Evolutionary conservation across 331 rosid genomes (phyloP).

Genomic region (Phaseolus coccineus): DNA sequence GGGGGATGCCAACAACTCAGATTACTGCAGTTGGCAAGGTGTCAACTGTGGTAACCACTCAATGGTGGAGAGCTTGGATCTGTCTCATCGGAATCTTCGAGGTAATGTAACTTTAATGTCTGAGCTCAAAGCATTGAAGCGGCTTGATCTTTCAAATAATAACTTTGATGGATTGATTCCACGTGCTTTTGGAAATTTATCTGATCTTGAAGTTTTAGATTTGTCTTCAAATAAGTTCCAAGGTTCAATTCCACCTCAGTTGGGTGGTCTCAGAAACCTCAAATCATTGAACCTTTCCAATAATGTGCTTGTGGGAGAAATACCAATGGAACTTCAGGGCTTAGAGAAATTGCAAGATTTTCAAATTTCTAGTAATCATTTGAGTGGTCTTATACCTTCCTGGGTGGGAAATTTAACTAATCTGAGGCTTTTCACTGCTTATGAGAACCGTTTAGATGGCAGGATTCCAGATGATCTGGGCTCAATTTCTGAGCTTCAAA

Average conservation of each 20-base stretch:
- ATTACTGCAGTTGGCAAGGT: constrained; percentile 88
- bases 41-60: constrained; percentile 71
- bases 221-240: constrained; percentile 83
- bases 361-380: constrained; percentile 81
- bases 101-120: constrained; percentile 82
- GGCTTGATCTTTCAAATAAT: constrained; percentile 89
- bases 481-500: constrained; percentile 66
- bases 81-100: constrained; percentile 73
- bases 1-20: constrained; percentile 69
- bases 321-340: constrained; percentile 79
- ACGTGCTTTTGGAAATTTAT: constrained; percentile 65
- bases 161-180: constrained; percentile 82
- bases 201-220: constrained; percentile 88
- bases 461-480: constrained; percentile 82
- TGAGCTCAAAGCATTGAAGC: constrained; percentile 84
- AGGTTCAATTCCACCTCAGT: constrained; percentile 74
- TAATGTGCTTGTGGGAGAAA: constrained; percentile 76
- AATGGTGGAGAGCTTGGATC: constrained; percentile 81
- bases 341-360: constrained; percentile 70
- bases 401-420: constrained; percentile 90
- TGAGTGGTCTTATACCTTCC: constrained; percentile 81
- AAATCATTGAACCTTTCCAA: constrained; percentile 88
- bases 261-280: constrained; percentile 77
- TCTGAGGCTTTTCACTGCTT: constrained; percentile 83
- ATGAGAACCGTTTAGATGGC: constrained; percentile 85